Conservation (phyloP, 306 rosid genomes). For the Citrullus colocynthis region DNA sequence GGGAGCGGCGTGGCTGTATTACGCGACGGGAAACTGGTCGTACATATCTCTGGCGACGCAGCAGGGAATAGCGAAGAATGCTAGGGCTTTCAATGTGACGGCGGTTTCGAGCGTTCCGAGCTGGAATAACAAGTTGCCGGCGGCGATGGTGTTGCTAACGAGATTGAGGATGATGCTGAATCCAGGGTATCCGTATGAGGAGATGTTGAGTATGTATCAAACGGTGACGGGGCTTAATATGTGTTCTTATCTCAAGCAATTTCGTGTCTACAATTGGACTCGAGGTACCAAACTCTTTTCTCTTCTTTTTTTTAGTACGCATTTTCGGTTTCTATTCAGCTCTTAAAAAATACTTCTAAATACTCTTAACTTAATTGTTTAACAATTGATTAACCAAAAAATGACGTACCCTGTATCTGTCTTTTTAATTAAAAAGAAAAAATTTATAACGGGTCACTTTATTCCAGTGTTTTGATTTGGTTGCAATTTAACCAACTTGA, state of each 20-base stretch:
- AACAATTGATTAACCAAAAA: no score
- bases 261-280: constrained; percentile 35
- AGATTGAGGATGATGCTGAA: constrained; percentile 43
- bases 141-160: constrained; percentile 50
- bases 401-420: no score
- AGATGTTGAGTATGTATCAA: constrained; percentile 42
- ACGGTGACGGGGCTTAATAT: constrained; percentile 36
- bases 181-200: constrained; percentile 56
- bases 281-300: constrained; percentile 8
- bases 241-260: constrained; percentile 51
- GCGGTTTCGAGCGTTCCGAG: constrained; percentile 29
- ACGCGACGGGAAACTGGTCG: constrained; percentile 42
- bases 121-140: constrained; percentile 57
- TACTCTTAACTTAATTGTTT: no score
- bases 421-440: no score
- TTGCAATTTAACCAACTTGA: no score
- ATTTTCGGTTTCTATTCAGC: no score
- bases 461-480: no score
- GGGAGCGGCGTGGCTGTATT: constrained; percentile 51
- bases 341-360: no score
- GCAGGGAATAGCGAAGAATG: constrained; percentile 13
- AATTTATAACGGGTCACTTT: no score
- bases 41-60: constrained; percentile 41
- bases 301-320: no score
- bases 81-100: constrained; percentile 27